These are phyloP conservation scores for Nitzschia inconspicua DNA, from an alignment of 108 stramenopile genomes.

Conservation along the genomic window DNA sequence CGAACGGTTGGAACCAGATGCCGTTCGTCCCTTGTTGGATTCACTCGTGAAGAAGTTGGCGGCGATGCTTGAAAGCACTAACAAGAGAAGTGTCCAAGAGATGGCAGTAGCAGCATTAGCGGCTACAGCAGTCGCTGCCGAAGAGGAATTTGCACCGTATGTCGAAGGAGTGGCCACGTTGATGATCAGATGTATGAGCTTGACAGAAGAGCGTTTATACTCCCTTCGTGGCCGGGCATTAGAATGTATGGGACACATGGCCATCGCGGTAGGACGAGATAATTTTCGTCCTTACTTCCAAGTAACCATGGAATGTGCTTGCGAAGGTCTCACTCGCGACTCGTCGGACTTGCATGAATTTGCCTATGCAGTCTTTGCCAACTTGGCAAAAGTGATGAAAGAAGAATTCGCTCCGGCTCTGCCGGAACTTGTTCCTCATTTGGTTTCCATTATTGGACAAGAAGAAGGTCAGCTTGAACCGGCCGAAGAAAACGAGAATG, in stretches of 20 bases:
- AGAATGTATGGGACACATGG: conserved; percentile 99
- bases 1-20: conserved; percentile 93
- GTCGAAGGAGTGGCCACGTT: conserved; percentile 78
- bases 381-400: conserved; percentile 94
- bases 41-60: conserved; percentile 89
- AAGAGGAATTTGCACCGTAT: conserved; percentile 95
- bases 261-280: conserved; percentile 93
- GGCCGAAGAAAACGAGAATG: conserved; percentile 58
- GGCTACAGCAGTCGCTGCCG: conserved; percentile 95
- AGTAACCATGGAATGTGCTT: conserved; percentile 86
- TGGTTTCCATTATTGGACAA: conserved; percentile 75
- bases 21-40: conserved; percentile 87
- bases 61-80: conserved; percentile 86
- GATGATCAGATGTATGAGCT: conserved; percentile 79
- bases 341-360: conserved; percentile 93
- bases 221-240: conserved; percentile 92
- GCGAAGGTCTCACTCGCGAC: conserved; percentile 81
- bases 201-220: conserved; percentile 76
- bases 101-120: conserved; percentile 97
- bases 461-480: conserved; percentile 82
- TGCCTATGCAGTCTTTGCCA: conserved; percentile 95
- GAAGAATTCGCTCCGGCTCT: conserved; percentile 92
- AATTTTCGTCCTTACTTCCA: conserved; percentile 93
- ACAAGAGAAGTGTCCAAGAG: conserved; percentile 92
- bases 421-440: conserved; percentile 88